These are phyloP conservation scores for Hypocreales sp. DNA, from an alignment of 2,329 filamentous ascomycete genomes.

Conservation along the genomic window DNA sequence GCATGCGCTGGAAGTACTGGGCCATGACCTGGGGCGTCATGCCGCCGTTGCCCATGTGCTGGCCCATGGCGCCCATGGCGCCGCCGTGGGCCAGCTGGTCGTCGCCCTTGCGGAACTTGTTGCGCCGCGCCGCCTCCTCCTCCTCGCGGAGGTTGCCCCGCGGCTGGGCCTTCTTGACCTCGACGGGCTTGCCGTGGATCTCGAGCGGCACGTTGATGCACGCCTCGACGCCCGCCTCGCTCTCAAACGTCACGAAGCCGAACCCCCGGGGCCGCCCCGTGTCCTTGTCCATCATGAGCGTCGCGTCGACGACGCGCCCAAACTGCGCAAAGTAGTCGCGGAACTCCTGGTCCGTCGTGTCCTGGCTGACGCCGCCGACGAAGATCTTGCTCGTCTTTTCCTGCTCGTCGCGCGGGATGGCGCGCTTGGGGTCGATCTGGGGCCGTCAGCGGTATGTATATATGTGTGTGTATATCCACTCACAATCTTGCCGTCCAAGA, in stretches of 20 bases:
- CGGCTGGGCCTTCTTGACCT: conserved; percentile 96
- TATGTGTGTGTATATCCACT: conserved; percentile 20
- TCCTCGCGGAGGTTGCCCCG: conserved; percentile 88
- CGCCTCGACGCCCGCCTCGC: conserved; percentile 83
- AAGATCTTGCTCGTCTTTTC: conserved; percentile 99
- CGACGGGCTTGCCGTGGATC: conserved; percentile 90
- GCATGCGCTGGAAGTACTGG: conserved; percentile 97
- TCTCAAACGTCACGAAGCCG: conserved; percentile 96
- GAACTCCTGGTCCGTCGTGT: conserved; percentile 92
- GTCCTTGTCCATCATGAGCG: conserved; percentile 99
- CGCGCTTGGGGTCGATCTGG: conserved; percentile 96
- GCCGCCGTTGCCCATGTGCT: conserved; percentile 34
- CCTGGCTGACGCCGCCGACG: conserved; percentile 92
- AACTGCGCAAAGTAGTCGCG: conserved; percentile 95
- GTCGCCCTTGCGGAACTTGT: conserved; percentile 42
- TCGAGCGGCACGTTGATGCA: conserved; percentile 74
- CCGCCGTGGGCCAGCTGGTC: conserved; percentile 24
- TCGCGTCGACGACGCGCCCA: conserved; percentile 89
- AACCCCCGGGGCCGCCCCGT: conserved; percentile 94
- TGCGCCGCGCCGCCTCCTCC: conserved; percentile 53
- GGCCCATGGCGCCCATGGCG: no score
- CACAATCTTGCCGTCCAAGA: conserved; percentile 96
- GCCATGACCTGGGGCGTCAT: conserved; percentile 98
- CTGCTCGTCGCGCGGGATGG: conserved; percentile 93
- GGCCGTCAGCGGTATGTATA: no score